Evolutionary conservation across 1,284 basidiomycete species (phyloP), one percentile per base, ranked within the genome.

Genomic region (Golubevia pallescens): DNA sequence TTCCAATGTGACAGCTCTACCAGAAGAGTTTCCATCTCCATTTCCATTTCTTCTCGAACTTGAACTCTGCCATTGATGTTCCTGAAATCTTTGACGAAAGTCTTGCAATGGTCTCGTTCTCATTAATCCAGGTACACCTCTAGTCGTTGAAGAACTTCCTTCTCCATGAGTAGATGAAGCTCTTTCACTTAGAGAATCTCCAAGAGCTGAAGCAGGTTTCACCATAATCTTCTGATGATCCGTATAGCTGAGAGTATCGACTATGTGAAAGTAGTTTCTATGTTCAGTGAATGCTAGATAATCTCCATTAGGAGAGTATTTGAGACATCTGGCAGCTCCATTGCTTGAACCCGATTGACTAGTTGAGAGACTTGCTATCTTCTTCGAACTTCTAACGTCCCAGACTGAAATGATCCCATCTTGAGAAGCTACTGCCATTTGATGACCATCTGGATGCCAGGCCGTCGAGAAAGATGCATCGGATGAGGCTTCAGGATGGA

Each of bases 361-460:
- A 19, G 75, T 76, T 23, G 48, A 65, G 38, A 78, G 70, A 10
- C 62, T 53, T 0, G 77, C 75, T 34, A 80, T 54, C 42, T 66
- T 58, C 3, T 59, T 42, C 20, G 63, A 64, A n/a, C 66, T 68
- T 1, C 78, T 61, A 1, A 80, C 74, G 57, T 80, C 78, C 78
- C 78, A 80, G 10, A 80, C 76, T 2, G 61, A 66, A 0, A 80
- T 72, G 2, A 74, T 60, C 3, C 78, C 68, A 70, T 86, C 85
- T 83, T 95, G 93, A 21, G 90, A 91, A 2, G 92, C 93, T 0
- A 94, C 92, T 0, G 93, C 93, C 77, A 94, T 94, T 74, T 93
- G 93, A 58, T 88, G 88, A 0, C 93, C 92, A 72, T 93, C 91
- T 0, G 90, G 87, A 2, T 91, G 92, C 88, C 93, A 95, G 0